Percentiles rank a stretch among this genome's conserved stretches.
Evolutionary conservation across 495 filamentous ascomycete species (phyloP).

Genomic region (Podospora sp.): DNA sequence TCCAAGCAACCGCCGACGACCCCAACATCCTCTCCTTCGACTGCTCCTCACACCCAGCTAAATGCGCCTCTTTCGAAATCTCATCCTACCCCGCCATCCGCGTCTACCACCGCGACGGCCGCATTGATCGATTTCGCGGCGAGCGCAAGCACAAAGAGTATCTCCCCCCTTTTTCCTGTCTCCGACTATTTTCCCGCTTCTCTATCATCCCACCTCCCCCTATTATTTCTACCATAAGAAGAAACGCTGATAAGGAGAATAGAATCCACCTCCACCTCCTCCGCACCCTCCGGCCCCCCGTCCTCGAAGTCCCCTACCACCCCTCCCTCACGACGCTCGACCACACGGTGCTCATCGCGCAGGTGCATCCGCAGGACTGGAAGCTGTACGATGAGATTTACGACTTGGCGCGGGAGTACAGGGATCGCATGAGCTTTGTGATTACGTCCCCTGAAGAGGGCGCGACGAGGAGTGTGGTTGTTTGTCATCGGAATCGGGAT

Average conservation of each 20-base stretch:
- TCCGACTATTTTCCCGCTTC: slow-evolving; percentile 8
- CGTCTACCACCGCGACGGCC: slow-evolving; percentile 37
- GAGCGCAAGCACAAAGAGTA: slow-evolving; percentile 30
- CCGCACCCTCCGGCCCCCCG: slow-evolving; percentile 29
- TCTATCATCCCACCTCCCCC: not conserved
- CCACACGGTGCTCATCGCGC: slow-evolving; percentile 27
- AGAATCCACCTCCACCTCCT: slow-evolving; percentile 37
- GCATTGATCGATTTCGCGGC: slow-evolving; percentile 33
- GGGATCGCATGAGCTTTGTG: slow-evolving; percentile 38
- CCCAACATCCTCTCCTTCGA: slow-evolving; percentile 40
- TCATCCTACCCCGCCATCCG: slow-evolving; percentile 41
- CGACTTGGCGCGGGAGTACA: slow-evolving; percentile 31
- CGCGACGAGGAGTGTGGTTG: slow-evolving; percentile 25
- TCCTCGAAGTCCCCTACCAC: slow-evolving; percentile 34
- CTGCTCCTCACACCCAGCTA: slow-evolving; percentile 30
- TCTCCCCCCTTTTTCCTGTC: too few relatives aligned
- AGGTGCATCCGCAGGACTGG: slow-evolving; percentile 25
- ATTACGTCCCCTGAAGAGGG: slow-evolving; percentile 22
- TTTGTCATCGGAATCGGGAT: slow-evolving; percentile 36
- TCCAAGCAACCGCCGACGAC: slow-evolving; percentile 24
- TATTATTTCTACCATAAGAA: too few relatives aligned
- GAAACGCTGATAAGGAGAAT: not conserved
- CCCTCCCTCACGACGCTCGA: slow-evolving; percentile 20
- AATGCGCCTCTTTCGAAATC: slow-evolving; percentile 36
- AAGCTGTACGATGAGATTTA: slow-evolving; percentile 27